Conservation (phyloP, 768 basidiomycete species). For the Psilocybe cubensis region DNA sequence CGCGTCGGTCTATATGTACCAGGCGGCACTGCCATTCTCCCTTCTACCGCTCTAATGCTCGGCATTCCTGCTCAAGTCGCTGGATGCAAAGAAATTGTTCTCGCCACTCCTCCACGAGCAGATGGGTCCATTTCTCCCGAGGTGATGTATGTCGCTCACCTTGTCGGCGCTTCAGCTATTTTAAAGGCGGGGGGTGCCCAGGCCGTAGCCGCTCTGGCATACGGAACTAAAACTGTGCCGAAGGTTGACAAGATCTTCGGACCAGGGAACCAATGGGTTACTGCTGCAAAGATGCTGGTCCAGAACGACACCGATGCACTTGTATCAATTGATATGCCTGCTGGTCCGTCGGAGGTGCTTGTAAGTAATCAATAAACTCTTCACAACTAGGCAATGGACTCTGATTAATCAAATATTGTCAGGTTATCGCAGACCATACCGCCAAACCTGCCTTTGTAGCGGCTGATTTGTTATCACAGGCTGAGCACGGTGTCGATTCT, state of each 20-base stretch:
- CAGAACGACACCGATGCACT: constrained; percentile 97
- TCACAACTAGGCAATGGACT: neutral
- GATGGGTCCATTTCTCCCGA: constrained; percentile 96
- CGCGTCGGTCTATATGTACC: constrained; percentile 97
- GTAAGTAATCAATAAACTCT: constrained; percentile 50
- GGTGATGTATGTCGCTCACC: constrained; percentile 93
- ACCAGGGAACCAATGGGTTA: constrained; percentile 99
- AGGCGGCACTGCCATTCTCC: constrained; percentile 94
- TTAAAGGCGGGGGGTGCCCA: constrained; percentile 97
- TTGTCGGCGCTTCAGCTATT: constrained; percentile 89
- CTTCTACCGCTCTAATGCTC: constrained; percentile 97
- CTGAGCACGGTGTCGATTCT: constrained; percentile 97
- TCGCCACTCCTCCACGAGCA: constrained; percentile 93
- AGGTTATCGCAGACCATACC: constrained; percentile 95
- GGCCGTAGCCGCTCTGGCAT: constrained; percentile 94
- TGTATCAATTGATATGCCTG: constrained; percentile 99
- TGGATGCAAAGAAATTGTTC: constrained; percentile 87
- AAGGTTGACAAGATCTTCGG: constrained; percentile 99
- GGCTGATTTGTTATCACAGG: constrained; percentile 95
- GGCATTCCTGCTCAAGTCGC: constrained; percentile 98
- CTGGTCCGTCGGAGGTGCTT: constrained; percentile 96
- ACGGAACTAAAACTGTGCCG: constrained; percentile 92
- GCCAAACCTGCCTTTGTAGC: constrained; percentile 91
- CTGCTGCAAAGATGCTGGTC: constrained; percentile 98
- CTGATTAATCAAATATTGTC: constrained; percentile 1